Evolutionary conservation across 2,329 filamentous ascomycete species (phyloP), one percentile per base, ranked within the genome.

Genomic region (Colletotrichum spaethianum): DNA sequence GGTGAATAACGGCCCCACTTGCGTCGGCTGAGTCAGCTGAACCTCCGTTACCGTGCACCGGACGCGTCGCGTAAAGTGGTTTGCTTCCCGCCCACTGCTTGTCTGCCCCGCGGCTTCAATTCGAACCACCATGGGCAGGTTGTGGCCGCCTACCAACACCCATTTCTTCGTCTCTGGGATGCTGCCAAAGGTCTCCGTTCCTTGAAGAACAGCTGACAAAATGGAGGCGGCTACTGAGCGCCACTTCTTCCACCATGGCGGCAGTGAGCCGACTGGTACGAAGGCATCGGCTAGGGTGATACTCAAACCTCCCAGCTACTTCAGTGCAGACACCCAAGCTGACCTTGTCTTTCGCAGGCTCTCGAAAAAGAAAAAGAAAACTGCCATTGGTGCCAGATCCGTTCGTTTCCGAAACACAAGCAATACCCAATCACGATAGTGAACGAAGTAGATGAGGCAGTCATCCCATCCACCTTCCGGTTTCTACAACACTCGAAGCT

Each of bases 401-500:
- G 87, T 8, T 80, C 82, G 0, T 91, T 92, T 74, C 79, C 83
- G 1, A 88, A 83, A 0, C 86, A 90, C 73, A 70, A 78, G 0
- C 70, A 78, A 1, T 84, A 83, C 9, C 89, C 90, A 1, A 86
- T 94, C 33, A 89, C 88, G 0, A 86, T 95, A 1, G 82, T 91
- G 63, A 96, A 96, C 77, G 82, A 86, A 0, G 81, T 89, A 2
- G 91, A 93, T 75, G 81, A 86, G 69, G 85, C 76, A 75, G 86
- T 75, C n/a, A 83, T 91, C 18, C 91, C 93, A 0, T 81, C 89
- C 0, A 83, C 88, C 48, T 97, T 96, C 76, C 85, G 85, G 0
- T 96, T 95, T 79, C 91, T 95, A 64, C 84, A 91, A 8, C 81
- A 86, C 1, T 91, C 90, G 12, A 83, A 92, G 4, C 84, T 93